Conservation (phyloP, 805 yeast species). For the Candida koratica region DNA sequence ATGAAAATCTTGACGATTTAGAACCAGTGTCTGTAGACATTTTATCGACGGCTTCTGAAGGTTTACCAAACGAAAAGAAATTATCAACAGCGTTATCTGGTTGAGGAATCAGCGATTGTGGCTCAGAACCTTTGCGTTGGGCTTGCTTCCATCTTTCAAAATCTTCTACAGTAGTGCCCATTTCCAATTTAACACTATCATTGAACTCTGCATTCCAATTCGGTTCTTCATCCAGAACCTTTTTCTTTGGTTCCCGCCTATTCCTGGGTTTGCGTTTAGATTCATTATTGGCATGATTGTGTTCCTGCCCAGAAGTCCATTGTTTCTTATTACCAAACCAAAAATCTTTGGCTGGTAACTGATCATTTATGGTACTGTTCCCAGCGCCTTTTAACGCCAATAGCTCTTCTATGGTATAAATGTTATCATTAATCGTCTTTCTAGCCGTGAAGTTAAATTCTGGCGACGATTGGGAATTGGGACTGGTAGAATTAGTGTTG, state of each 20-base stretch:
- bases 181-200: conserved; percentile 25
- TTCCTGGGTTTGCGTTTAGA: conserved; percentile 6
- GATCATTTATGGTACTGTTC: conserved; percentile 4
- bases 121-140: conserved; percentile 22
- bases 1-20: conserved; percentile 36
- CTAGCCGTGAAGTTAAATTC: conserved; percentile 8
- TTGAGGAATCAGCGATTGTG: conserved; percentile 10
- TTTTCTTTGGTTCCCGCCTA: conserved; percentile 9
- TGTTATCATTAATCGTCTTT: conserved; percentile 17
- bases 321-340: conserved; percentile 11
- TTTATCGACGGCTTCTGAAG: conserved; percentile 17
- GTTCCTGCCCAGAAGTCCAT: conserved; percentile 4
- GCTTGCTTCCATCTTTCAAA: conserved; percentile 53
- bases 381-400: conserved; percentile 3
- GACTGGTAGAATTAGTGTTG: conserved; percentile 28
- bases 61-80: conserved; percentile 39
- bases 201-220: conserved; percentile 36
- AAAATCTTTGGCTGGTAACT: conserved; percentile 16
- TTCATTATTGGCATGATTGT: conserved; percentile 8
- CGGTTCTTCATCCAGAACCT: conserved; percentile 19
- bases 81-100: conserved; percentile 39
- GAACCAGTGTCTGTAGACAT: conserved; percentile 14
- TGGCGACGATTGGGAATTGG: conserved; percentile 37
- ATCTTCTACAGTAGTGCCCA: conserved; percentile 53
- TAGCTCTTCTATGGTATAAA: conserved; percentile 14